phyloP scores from a whole-genome alignment of 768 basidiomycete genomes.

The Inosperma sp. region DNA sequence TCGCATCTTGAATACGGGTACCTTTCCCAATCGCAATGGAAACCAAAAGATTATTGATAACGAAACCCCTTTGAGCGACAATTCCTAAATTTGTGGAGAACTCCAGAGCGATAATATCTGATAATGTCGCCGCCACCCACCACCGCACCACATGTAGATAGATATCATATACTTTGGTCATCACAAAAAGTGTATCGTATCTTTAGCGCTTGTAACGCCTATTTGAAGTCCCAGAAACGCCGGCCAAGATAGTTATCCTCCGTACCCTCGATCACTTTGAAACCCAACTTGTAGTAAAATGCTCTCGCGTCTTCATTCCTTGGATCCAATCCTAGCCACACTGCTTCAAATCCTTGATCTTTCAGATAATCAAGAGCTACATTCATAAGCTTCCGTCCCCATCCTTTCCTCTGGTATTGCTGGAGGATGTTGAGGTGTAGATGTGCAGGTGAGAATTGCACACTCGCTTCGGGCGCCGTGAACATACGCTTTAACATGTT shows the following conservation, averaged over 20 bases:
- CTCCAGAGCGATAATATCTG: too few relatives aligned
- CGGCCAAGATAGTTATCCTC: conserved; percentile 51
- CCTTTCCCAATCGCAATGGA: too few relatives aligned
- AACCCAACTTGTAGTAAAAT: conserved; percentile 64
- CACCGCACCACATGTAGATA: too few relatives aligned
- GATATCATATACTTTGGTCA: too few relatives aligned
- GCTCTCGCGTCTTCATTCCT: conserved; percentile 53
- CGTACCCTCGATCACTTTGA: conserved; percentile 51
- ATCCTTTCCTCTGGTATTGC: conserved; percentile 61
- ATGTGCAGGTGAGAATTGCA: conserved; percentile 68
- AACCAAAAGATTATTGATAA: too few relatives aligned
- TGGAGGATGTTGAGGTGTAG: conserved; percentile 71
- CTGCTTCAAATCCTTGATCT: conserved; percentile 41
- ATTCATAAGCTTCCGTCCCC: conserved; percentile 62
- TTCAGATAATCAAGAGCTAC: conserved; percentile 51
- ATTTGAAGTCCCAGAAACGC: conserved; percentile 38
- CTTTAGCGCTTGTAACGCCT: too few relatives aligned
- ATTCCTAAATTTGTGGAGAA: too few relatives aligned
- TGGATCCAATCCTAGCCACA: conserved; percentile 70
- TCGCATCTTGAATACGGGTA: too few relatives aligned
- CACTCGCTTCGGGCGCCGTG: conserved; percentile 46
- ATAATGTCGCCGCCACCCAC: too few relatives aligned
- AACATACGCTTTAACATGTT: conserved; percentile 40
- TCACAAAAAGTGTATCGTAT: too few relatives aligned
- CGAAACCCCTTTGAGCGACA: too few relatives aligned